Evolutionary conservation across 345 rosid genomes (phyloP).

Genomic region (Luvunga scandens): DNA sequence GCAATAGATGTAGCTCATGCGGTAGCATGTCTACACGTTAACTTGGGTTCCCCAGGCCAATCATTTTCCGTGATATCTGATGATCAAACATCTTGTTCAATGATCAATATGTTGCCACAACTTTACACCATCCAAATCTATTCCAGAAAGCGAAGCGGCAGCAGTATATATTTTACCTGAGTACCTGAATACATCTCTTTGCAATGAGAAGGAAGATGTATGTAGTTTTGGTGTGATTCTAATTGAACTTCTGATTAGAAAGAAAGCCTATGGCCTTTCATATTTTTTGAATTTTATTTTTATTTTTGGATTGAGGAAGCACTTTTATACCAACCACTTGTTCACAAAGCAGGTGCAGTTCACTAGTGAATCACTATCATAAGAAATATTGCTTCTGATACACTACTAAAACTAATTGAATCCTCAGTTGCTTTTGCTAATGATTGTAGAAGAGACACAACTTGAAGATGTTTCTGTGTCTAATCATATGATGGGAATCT

Average conservation of each 20-base stretch:
- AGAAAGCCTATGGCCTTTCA: too few species aligned
- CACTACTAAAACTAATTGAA: constrained; percentile 1
- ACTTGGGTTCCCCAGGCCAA: constrained; percentile 6
- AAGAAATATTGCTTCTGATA: neutral
- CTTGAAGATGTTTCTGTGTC: neutral
- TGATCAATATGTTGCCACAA: too few species aligned
- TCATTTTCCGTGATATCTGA: constrained; percentile 13
- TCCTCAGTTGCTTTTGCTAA: neutral
- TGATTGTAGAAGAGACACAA: constrained; percentile 4
- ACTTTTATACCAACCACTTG: too few species aligned
- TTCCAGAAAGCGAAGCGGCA: constrained; percentile 12
- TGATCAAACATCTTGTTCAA: neutral
- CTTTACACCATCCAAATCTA: neutral
- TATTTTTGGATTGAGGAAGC: too few species aligned
- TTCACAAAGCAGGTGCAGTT: too few species aligned
- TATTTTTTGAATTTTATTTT: too few species aligned
- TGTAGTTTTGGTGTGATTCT: neutral
- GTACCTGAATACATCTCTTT: neutral
- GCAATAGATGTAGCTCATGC: constrained; percentile 15
- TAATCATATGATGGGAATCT: constrained; percentile 30
- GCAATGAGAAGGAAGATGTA: neutral
- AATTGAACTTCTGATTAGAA: neutral
- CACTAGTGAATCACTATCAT: neutral
- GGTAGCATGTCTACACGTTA: constrained; percentile 15
- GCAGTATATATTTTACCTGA: neutral